A percentile compares a stretch with the other conserved stretches of the same genome.
Evolutionary conservation across 129 eudicot genomes (phyloP).

Genomic region (Logfia minima): DNA sequence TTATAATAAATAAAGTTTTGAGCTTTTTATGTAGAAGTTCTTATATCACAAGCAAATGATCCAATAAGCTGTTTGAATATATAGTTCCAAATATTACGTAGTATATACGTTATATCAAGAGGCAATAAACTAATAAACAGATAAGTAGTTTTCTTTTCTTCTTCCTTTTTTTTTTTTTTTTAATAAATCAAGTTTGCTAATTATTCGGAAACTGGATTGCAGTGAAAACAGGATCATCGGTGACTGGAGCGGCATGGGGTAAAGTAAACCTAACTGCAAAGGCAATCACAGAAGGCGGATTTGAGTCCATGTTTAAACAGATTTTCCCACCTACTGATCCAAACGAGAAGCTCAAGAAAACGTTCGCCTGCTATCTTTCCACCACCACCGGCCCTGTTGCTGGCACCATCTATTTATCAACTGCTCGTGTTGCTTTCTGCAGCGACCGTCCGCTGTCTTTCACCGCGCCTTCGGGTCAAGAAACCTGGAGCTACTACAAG

Average conservation of each 20-base stretch:
- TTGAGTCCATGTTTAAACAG: constrained; percentile 63
- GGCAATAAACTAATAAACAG: too few species aligned
- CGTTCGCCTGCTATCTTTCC: constrained; percentile 84
- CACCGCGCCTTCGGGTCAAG: constrained; percentile 72
- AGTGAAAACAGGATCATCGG: constrained; percentile 86
- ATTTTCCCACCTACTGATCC: constrained; percentile 52
- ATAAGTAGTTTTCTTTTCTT: too few species aligned
- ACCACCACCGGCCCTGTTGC: constrained; percentile 90
- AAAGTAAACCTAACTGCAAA: constrained; percentile 68
- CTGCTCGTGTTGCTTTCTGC: constrained; percentile 66
- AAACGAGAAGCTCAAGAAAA: constrained; percentile 64
- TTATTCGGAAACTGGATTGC: constrained; percentile 4
- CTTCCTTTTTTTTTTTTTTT: too few species aligned
- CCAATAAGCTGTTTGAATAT: too few species aligned
- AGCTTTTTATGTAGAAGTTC: too few species aligned
- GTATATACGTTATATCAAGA: too few species aligned
- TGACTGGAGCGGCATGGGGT: constrained; percentile 88
- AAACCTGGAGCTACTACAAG: constrained; percentile 87
- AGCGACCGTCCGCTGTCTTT: constrained; percentile 79
- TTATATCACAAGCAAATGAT: too few species aligned
- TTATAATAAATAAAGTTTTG: too few species aligned
- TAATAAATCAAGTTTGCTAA: neutral
- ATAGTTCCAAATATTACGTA: too few species aligned
- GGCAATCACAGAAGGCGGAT: constrained; percentile 77
- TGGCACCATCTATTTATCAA: constrained; percentile 74